Conservation (phyloP, 345 rosid species). For the Salix caprea region DNA sequence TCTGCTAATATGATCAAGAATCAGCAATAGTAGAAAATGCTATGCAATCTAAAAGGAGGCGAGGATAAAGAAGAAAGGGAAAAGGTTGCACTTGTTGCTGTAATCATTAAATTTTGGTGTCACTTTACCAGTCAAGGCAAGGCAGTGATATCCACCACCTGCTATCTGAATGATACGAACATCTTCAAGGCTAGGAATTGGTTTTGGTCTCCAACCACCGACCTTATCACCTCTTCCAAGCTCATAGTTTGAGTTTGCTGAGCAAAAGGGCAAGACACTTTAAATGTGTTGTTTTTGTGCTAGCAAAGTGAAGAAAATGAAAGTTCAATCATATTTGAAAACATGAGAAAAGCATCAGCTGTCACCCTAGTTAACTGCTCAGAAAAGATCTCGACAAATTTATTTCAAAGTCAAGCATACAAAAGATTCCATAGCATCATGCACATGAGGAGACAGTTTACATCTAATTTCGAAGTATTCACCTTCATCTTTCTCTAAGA, state of each 20-base stretch:
- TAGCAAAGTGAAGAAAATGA: not conserved
- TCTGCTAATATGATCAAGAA: constrained; percentile 40
- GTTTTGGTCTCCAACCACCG: constrained; percentile 88
- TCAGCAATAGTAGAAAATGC: not conserved
- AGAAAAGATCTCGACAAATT: not conserved
- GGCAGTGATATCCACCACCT: constrained; percentile 87
- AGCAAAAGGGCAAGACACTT: constrained; percentile 5
- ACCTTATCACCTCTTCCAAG: constrained; percentile 80
- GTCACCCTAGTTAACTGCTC: not conserved
- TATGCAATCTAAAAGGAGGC: not conserved
- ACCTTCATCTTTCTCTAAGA: not conserved
- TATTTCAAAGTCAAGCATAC: not conserved
- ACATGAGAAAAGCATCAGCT: not conserved
- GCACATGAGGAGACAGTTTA: not conserved
- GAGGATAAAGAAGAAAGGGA: not conserved
- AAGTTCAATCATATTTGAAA: not conserved
- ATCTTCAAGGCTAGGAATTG: constrained; percentile 54
- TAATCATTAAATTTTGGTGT: not conserved
- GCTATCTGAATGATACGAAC: constrained; percentile 64
- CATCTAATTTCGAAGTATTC: not conserved
- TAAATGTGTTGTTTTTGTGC: not conserved
- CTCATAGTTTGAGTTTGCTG: constrained; percentile 89
- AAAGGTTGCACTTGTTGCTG: not conserved
- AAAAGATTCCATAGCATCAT: not conserved
- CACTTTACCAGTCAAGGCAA: constrained; percentile 74